A percentile compares a stretch with the other conserved stretches of the same genome.
phyloP scores from a whole-genome alignment of 2,329 filamentous ascomycete genomes.

The Aureobasidium sp. region DNA sequence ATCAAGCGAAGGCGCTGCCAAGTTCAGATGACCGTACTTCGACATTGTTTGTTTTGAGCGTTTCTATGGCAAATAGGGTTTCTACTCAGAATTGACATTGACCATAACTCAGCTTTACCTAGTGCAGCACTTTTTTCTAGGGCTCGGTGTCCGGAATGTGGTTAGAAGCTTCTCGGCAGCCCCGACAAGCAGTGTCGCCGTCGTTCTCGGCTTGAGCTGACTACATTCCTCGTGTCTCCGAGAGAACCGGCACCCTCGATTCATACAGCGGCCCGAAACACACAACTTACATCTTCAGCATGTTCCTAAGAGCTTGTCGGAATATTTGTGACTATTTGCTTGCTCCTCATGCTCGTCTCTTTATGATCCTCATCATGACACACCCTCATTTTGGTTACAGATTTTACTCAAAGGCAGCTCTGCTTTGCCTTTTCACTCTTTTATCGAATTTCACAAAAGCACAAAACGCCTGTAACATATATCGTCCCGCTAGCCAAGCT shows the following conservation, averaged over 20 bases:
- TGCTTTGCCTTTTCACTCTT: neutral
- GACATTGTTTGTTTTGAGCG: neutral
- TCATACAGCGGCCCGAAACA: neutral
- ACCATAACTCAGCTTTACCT: neutral
- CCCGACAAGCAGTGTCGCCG: neutral
- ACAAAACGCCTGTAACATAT: slow-evolving; percentile 10
- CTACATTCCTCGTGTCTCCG: slow-evolving; percentile 1
- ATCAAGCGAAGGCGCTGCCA: neutral
- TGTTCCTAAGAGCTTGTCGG: neutral
- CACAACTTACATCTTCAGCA: neutral
- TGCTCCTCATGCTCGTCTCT: neutral
- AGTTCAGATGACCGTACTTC: neutral
- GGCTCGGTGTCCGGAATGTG: neutral
- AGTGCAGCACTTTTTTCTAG: neutral
- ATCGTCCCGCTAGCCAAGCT: neutral
- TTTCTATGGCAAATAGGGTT: neutral
- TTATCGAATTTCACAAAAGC: neutral
- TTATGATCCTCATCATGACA: neutral
- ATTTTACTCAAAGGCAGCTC: neutral
- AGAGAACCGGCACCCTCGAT: neutral
- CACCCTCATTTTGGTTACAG: neutral
- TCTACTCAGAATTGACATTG: neutral
- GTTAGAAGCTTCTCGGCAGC: neutral
- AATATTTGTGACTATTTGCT: neutral
- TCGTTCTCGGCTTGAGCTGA: neutral